Evolutionary conservation across 129 eudicot genomes (phyloP).

Genomic region (Oenanthe sinensis): DNA sequence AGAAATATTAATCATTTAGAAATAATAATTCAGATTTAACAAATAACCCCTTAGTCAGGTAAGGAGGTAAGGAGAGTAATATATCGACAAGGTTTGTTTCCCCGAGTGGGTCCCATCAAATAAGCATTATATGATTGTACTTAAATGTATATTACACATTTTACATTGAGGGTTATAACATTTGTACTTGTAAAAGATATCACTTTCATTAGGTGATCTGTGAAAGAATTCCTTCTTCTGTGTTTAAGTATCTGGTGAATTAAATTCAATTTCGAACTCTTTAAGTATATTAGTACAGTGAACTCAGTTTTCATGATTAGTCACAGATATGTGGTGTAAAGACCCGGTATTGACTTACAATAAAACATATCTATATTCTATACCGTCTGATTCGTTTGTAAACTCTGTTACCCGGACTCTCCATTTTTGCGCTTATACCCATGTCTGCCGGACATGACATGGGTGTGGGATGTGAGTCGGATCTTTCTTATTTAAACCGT

Average conservation of each 20-base stretch:
- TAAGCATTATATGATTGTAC: neutral
- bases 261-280: neutral
- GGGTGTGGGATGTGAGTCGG: no score
- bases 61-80: neutral
- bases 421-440: no score
- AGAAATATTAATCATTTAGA: no score
- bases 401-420: no score
- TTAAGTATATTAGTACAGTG: neutral
- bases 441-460: no score
- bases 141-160: neutral
- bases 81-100: neutral
- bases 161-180: neutral
- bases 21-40: no score
- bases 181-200: neutral
- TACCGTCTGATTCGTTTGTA: neutral
- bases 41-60: no score
- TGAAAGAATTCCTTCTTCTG: no score
- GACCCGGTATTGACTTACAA: neutral
- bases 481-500: no score
- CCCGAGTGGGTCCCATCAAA: neutral
- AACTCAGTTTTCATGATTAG: neutral
- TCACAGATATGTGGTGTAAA: constrained; percentile 2
- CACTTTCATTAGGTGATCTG: neutral
- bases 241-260: neutral
- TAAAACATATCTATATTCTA: no score